Conservation (phyloP, 257 asterid genomes). For the Capsicum chinense region DNA sequence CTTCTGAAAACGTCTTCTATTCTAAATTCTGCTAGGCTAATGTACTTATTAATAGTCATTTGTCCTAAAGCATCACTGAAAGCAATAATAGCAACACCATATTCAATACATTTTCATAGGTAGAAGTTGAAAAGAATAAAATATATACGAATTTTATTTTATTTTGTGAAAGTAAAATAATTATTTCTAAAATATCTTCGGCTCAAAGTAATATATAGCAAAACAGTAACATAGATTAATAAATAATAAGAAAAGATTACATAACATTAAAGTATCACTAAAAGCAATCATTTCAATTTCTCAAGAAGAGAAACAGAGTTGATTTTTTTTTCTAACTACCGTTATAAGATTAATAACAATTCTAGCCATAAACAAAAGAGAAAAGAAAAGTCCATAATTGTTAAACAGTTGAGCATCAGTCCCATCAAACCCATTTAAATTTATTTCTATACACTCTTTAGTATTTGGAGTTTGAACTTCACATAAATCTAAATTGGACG, state of each 20-base stretch:
- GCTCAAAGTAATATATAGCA: not conserved
- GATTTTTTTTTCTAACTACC: not conserved
- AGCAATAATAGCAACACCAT: not conserved
- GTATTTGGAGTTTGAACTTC: not conserved
- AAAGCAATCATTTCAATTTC: conserved; percentile 1
- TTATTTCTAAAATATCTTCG: not conserved
- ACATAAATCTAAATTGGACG: not conserved
- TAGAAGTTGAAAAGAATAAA: not conserved
- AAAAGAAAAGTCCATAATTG: not conserved
- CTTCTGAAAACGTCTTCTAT: not conserved
- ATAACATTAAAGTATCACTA: not conserved
- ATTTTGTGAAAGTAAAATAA: not conserved
- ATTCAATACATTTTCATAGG: not conserved
- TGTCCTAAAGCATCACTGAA: not conserved
- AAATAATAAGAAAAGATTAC: not conserved
- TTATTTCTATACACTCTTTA: not conserved
- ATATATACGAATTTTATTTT: rapidly evolving
- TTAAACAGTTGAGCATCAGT: not conserved
- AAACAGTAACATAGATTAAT: not conserved
- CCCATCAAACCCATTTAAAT: not conserved
- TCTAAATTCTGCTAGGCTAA: not conserved
- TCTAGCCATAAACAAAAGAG: not conserved
- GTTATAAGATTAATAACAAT: not conserved
- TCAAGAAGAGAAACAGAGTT: not conserved
- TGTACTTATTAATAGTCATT: not conserved